phyloP scores from a whole-genome alignment of 179 eudicot species.

The Beta lomatogona region DNA sequence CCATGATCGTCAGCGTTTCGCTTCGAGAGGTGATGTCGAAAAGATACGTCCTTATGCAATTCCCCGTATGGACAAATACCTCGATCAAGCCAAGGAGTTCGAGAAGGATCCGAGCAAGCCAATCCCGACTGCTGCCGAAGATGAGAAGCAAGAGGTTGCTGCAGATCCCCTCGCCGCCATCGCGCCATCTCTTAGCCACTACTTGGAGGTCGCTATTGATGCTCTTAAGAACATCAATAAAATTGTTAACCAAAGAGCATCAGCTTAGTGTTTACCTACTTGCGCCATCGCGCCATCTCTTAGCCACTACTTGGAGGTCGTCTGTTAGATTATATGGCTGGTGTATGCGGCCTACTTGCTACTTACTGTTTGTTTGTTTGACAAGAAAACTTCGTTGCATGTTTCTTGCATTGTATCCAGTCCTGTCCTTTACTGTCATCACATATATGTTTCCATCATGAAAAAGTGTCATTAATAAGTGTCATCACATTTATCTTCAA shows the following conservation, averaged over 20 bases:
- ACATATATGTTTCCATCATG: too few species aligned
- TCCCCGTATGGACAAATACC: neutral
- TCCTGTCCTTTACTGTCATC: too few species aligned
- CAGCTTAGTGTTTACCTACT: neutral
- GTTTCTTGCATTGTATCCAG: too few species aligned
- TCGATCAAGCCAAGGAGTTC: neutral
- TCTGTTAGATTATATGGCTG: too few species aligned
- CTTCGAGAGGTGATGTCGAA: neutral
- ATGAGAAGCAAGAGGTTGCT: neutral
- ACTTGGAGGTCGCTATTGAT: neutral
- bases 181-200: neutral
- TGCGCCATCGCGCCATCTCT: too few species aligned
- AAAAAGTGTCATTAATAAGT: too few species aligned
- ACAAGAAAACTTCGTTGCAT: too few species aligned
- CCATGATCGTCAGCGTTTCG: constrained; percentile 4
- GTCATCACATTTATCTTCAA: too few species aligned
- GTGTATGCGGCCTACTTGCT: too few species aligned
- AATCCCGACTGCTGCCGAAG: neutral
- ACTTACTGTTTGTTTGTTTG: too few species aligned
- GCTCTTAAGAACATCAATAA: neutral
- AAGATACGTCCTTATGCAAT: neutral
- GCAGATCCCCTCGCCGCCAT: constrained; percentile 3
- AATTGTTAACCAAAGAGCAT: neutral
- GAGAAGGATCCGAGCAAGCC: constrained; percentile 6
- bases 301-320: too few species aligned